Evolutionary conservation across 768 basidiomycete species (phyloP), one percentile per base, ranked within the genome.

Genomic region (Russula emetica): DNA sequence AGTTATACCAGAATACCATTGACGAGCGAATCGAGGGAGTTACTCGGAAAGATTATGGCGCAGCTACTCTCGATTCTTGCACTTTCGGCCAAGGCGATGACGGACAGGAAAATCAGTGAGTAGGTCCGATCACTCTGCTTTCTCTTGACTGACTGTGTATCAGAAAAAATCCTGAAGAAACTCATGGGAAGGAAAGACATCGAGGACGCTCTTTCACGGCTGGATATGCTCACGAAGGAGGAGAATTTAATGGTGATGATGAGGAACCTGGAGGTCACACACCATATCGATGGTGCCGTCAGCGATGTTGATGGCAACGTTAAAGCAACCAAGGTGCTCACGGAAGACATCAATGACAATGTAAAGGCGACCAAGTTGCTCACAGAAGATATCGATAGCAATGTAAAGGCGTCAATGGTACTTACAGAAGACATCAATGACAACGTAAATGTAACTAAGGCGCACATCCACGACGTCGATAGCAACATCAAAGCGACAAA

Each of bases 141-240:
- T 26, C 2, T n/a, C 30, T 38, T 42, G 28, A 18, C 11, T 58
- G n/a, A 63, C 28, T n/a, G 20, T 26, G 8, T 5, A 0, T 5
- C 40, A 62, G 61, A 52, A n/a, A 62, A n/a, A 4, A 32, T 30
- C 44, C 1, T 42, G 22, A 62, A 57, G 32, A 42, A 28, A 13
- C 49, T 62, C 0, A 1, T 42, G 22, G 61, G 55, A 42, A 50
- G n/a, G 20, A 32, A 9, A 0, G 18, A 52, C 2, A 6, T 62
- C 5, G 55, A 62, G 22, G 38, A 52, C 3, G 61, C 49, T n/a
- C 38, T 62, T 9, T 6, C 8, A 28, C 20, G 36, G 6, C 18
- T 63, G 40, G 62, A 63, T n/a, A 5, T 11, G 10, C 62, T 63
- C 24, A 63, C 55, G 16, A 28, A 42, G 24, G 56, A 52, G 32